Evolutionary conservation across 345 rosid species (phyloP), one percentile per base, ranked within the genome.

Genomic region (Gynandropsis gynandra): DNA sequence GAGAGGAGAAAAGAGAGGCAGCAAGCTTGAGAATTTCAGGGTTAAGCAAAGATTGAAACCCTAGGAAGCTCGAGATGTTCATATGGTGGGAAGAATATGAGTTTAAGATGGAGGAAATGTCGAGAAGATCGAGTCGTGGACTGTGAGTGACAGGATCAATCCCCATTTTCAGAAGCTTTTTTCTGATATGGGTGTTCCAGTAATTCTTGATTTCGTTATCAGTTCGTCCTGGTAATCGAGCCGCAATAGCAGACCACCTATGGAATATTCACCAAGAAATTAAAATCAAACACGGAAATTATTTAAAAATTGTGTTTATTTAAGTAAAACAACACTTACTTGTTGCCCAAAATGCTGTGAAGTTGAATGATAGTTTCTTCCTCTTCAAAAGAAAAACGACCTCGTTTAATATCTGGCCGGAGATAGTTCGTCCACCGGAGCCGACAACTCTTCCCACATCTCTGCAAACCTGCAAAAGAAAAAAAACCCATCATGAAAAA

Each of bases 241-340:
- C 70, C 7, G 95, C 95, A 59, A 86, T 86, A 0, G 88, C 78
- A 1, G 95, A 82, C 95, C 95, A 82, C 69, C 95, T 85, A 58
- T 35, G 9, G 5, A 29, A 32, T n/a, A 39, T 3, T 18, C 3
- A 6, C 17, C 7, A 17, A 34, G 5, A 41, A 35, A 15, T 4
- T 8, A 31, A 33, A 67, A 24, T 50, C 24, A 10, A 54, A 42
- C n/a, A n/a, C n/a, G n/a, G n/a, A n/a, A n/a, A n/a, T n/a, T n/a
- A n/a, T n/a, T n/a, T n/a, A n/a, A n/a, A n/a, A n/a, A n/a, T n/a
- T n/a, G n/a, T n/a, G n/a, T n/a, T n/a, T n/a, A n/a, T n/a, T n/a
- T n/a, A n/a, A n/a, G n/a, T n/a, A n/a, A n/a, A n/a, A n/a, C n/a
- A n/a, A n/a, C n/a, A n/a, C 75, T 59, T 61, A 80, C 98, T 90